phyloP scores from a whole-genome alignment of 257 asterid species.

The Verbena officinalis region DNA sequence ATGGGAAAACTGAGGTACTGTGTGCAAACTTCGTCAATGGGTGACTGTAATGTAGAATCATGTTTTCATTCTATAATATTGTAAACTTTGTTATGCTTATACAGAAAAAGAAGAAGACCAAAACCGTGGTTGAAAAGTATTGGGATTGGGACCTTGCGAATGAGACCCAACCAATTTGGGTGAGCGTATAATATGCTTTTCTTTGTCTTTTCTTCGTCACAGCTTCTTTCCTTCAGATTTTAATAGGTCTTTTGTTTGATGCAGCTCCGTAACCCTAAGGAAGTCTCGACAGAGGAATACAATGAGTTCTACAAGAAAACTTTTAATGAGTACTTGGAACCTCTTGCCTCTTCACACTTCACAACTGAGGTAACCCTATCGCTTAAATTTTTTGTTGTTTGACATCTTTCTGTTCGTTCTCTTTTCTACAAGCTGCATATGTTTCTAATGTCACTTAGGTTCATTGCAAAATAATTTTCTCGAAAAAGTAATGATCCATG shows the following conservation, averaged over 20 bases:
- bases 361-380: constrained; percentile 70
- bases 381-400: background rate
- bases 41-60: background rate
- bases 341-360: constrained; percentile 96
- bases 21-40: constrained; percentile 1
- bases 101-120: constrained; percentile 95
- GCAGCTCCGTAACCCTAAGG: constrained; percentile 97
- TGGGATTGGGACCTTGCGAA: constrained; percentile 99
- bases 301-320: constrained; percentile 90
- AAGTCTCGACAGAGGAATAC: constrained; percentile 87
- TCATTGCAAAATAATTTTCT: background rate
- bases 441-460: constrained; percentile 6
- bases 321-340: constrained; percentile 88
- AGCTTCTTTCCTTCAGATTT: constrained; percentile 12
- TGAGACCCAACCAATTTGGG: constrained; percentile 99
- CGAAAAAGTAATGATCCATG: constrained; percentile 3
- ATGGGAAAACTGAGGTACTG: constrained; percentile 70
- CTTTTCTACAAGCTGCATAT: constrained; percentile 14
- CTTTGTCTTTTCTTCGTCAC: constrained; percentile 1
- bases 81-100: constrained; percentile 26
- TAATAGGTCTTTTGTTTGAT: constrained; percentile 26
- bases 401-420: background rate
- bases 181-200: constrained; percentile 39
- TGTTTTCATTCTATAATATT: constrained; percentile 3
- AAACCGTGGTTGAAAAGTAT: constrained; percentile 85